Percentiles rank a stretch among this genome's conserved stretches.
Evolutionary conservation across 768 basidiomycete genomes (phyloP).

Genomic region (Boletus tomentosulus): DNA sequence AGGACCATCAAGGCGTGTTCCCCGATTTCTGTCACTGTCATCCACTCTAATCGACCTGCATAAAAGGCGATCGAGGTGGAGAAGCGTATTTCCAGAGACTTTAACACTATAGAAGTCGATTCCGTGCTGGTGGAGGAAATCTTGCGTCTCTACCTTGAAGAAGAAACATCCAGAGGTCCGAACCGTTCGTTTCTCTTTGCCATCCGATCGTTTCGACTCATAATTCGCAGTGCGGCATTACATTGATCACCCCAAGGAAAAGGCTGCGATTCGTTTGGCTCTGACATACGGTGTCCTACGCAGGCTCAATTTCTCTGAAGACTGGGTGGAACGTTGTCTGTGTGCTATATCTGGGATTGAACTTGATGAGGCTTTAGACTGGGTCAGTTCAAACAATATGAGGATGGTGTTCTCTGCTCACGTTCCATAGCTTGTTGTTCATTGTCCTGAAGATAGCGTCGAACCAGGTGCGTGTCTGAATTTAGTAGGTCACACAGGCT

Average conservation of each 20-base stretch:
- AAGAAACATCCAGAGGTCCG: conserved; percentile 30
- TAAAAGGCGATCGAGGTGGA: conserved; percentile 72
- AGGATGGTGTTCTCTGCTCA: conserved; percentile 6
- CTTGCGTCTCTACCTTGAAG: conserved; percentile 45
- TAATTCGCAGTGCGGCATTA: conserved; percentile 6
- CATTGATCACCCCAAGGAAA: conserved; percentile 64
- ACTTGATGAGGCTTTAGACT: conserved; percentile 86
- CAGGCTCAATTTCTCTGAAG: conserved; percentile 71
- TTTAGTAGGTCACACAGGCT: background rate
- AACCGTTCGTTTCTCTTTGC: background rate
- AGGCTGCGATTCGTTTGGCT: conserved; percentile 62
- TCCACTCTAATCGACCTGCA: background rate
- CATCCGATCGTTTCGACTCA: conserved; percentile 1
- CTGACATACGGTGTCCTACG: conserved; percentile 78
- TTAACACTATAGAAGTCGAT: conserved; percentile 63
- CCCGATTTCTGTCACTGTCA: background rate
- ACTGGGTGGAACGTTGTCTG: conserved; percentile 69
- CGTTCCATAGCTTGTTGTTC: conserved; percentile 53
- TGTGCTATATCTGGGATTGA: conserved; percentile 58
- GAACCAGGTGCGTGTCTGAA: conserved; percentile 27
- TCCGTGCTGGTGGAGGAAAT: conserved; percentile 53
- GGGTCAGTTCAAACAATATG: conserved; percentile 51
- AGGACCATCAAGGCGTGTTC: conserved; percentile 61
- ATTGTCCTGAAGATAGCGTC: conserved; percentile 61
- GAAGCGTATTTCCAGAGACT: conserved; percentile 60